A percentile compares a stretch with the other conserved stretches of the same genome.
Conservation (phyloP, 2,329 filamentous ascomycete species). For the Epichloe brachyelytri region DNA sequence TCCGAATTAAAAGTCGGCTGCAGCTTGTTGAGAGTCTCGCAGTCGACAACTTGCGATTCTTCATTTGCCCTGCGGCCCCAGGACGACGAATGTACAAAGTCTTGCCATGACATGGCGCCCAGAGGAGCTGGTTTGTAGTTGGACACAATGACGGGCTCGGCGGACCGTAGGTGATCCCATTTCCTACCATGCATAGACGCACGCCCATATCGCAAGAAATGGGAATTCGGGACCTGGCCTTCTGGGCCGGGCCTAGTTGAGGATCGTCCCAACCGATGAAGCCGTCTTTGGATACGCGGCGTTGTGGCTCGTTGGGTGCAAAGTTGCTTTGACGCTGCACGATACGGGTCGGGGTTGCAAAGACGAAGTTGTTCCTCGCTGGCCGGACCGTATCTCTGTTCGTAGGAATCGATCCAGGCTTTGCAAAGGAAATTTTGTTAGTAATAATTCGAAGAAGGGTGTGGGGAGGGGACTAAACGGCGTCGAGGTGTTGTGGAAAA, state of each 20-base stretch:
- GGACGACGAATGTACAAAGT: conserved; percentile 39
- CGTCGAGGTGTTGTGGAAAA: not conserved
- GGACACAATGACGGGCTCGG: conserved; percentile 46
- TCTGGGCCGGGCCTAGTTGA: conserved; percentile 20
- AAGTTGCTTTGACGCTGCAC: conserved; percentile 29
- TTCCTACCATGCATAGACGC: conserved; percentile 33
- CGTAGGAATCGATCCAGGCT: conserved; percentile 40
- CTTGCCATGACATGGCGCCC: conserved; percentile 34
- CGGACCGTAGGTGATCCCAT: conserved; percentile 47
- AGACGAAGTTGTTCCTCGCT: conserved; percentile 26
- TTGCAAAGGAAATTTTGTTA: conserved; percentile 28
- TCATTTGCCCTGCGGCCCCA: conserved; percentile 36
- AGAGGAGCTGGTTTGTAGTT: conserved; percentile 29
- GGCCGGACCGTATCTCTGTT: conserved; percentile 25
- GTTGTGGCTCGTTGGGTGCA: conserved; percentile 23
- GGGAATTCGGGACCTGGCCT: conserved; percentile 25
- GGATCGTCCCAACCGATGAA: conserved; percentile 30
- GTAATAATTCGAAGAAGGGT: not conserved
- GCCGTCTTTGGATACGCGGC: conserved; percentile 35
- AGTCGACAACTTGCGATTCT: conserved; percentile 33
- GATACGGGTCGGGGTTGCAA: conserved; percentile 26
- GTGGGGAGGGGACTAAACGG: not conserved
- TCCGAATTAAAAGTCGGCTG: conserved; percentile 34
- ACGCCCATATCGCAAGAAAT: conserved; percentile 35
- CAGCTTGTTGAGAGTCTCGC: conserved; percentile 30